Evolutionary conservation across 1,284 basidiomycete genomes (phyloP).

Genomic region (Papiliotrema fonsecae): DNA sequence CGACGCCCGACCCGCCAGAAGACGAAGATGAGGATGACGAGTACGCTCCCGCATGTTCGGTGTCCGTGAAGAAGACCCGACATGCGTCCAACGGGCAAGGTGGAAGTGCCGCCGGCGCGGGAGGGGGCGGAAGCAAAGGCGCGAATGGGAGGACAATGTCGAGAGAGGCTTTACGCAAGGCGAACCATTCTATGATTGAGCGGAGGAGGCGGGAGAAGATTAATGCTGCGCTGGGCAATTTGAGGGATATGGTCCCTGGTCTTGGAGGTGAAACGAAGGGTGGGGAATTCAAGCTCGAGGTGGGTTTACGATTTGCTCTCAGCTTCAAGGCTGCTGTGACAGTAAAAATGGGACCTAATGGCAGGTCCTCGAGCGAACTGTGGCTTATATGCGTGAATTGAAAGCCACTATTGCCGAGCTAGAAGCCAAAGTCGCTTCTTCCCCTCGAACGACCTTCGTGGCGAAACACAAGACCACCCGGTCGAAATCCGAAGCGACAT

Average conservation of each 20-base stretch:
- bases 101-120: background rate
- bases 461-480: background rate
- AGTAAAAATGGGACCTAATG: too few species aligned
- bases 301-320: constrained; percentile 12
- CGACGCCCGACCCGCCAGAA: constrained; percentile 4
- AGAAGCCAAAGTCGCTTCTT: constrained; percentile 10
- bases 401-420: constrained; percentile 28
- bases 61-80: background rate
- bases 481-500: too few species aligned
- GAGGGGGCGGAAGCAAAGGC: background rate
- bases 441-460: background rate
- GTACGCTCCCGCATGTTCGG: constrained; percentile 14
- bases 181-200: constrained; percentile 47
- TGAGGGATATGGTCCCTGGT: constrained; percentile 46
- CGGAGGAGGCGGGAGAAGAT: constrained; percentile 47
- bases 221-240: constrained; percentile 40
- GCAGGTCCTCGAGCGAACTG: constrained; percentile 45
- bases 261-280: constrained; percentile 40
- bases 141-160: constrained; percentile 20
- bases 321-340: too few species aligned
- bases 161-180: constrained; percentile 42
- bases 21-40: constrained; percentile 24
- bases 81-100: background rate
- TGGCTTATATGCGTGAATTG: constrained; percentile 44
- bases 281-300: constrained; percentile 49